Evolutionary conservation across 1,284 basidiomycete species (phyloP), one percentile per base, ranked within the genome.

Genomic region (Ceratorhiza oryzae-sativae): DNA sequence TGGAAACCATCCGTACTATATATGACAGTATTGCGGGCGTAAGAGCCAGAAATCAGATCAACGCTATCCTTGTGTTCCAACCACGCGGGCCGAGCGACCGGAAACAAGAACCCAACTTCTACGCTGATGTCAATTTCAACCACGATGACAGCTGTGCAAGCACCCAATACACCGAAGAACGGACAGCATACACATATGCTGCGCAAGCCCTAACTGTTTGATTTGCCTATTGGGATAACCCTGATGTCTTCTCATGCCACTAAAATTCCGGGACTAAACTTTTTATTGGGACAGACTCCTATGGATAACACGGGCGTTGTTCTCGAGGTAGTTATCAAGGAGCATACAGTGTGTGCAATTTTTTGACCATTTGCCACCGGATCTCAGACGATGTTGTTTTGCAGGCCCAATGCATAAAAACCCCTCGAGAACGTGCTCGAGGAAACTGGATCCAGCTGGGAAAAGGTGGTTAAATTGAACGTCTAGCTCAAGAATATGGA

Each of bases 401-500:
- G n/a, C 74, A 88, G 86, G 83, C 82, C 49, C 86, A 87, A 78
- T 87, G 86, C 78, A 82, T 88, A 73, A 79, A 77, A 27, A 87
- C 87, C 77, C n/a, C 80, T 88, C 23, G 80, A 80, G 2, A 84
- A 85, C 53, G 85, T 87, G 9, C 80, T 88, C 6, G 79, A 80
- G 46, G 84, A 84, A 12, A 82, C 86, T 13, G 83, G 85, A 15
- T 87, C 86, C 4, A 84, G 84, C 32, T 86, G 86, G 84, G 85
- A 87, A 73, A 86, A 86, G 74, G 84, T 86, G 13, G 83, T 85
- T 61, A 87, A 87, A 77, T 76, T 77, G 3, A 88, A 88, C 73
- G 83, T 88, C 4, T 88, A 86, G 77, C 78, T 88, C 73, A 86
- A 86, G 77, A 79, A 86, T 75, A 88, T 87, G 86, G 82, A 84